These are phyloP conservation scores for Cymodocea nodosa DNA, from an alignment of 116 monocot genomes.

Conservation along the genomic window DNA sequence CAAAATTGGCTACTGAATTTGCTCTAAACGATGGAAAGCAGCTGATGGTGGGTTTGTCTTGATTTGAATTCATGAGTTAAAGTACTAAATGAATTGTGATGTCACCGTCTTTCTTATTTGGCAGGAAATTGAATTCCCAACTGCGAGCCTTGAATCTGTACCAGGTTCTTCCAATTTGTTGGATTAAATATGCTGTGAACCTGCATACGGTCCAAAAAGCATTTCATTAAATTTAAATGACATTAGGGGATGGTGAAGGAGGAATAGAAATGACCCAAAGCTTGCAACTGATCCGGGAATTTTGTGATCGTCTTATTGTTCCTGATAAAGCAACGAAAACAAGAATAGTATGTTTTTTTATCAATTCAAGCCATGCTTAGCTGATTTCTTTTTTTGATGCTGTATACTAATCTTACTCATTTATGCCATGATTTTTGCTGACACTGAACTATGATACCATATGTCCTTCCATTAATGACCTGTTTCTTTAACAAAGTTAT, in stretches of 20 bases:
- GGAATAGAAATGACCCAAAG: conserved; percentile 92
- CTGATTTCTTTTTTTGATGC: neutral
- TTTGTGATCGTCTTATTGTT: conserved; percentile 52
- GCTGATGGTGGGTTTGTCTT: conserved; percentile 47
- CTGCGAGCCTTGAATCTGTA: conserved; percentile 79
- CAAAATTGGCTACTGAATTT: conserved; percentile 57
- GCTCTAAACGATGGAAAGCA: conserved; percentile 69
- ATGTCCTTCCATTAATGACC: no score
- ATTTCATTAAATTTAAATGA: conserved; percentile 2
- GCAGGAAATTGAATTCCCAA: conserved; percentile 96
- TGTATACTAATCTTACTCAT: no score
- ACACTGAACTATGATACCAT: no score
- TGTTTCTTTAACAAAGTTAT: no score
- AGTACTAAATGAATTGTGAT: neutral
- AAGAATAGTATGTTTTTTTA: conserved; percentile 43
- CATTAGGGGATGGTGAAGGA: conserved; percentile 89
- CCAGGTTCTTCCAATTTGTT: conserved; percentile 39
- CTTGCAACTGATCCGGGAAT: conserved; percentile 80
- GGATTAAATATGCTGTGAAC: neutral
- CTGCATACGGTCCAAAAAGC: neutral
- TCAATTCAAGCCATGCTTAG: neutral
- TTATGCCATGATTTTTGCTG: no score
- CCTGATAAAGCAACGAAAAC: conserved; percentile 72
- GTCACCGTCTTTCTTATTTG: neutral
- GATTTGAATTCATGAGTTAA: neutral